These are phyloP conservation scores for Penicillium aurantiogriseum DNA, from an alignment of 2,329 filamentous ascomycete species.

Conservation along the genomic window DNA sequence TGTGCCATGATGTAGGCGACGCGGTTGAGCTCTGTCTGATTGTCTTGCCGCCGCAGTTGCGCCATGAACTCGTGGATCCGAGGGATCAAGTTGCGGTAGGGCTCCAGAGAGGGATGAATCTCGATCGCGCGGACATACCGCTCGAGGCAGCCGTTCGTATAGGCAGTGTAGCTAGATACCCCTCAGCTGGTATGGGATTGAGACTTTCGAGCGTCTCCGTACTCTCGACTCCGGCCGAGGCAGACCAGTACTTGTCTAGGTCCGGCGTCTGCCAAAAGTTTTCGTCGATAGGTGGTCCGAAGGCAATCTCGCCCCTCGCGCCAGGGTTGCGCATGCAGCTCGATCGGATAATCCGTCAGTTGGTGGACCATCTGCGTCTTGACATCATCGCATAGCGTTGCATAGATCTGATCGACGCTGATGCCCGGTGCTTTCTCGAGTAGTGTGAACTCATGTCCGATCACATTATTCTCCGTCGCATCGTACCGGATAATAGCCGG, in stretches of 20 bases:
- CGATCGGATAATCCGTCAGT: constrained; percentile 29
- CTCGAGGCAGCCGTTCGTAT: constrained; percentile 24
- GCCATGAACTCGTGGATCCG: constrained; percentile 28
- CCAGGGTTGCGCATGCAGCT: constrained; percentile 28
- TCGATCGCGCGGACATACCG: constrained; percentile 30
- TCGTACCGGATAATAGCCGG: too few relatives aligned
- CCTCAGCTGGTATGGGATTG: neutral
- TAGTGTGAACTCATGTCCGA: constrained; percentile 26
- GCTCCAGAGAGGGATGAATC: constrained; percentile 26
- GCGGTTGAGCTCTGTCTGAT: constrained; percentile 20
- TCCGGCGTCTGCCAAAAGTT: neutral
- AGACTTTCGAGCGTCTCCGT: neutral
- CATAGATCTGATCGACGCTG: constrained; percentile 32
- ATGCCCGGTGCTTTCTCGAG: constrained; percentile 29
- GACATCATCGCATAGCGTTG: constrained; percentile 15
- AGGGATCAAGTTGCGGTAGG: constrained; percentile 26
- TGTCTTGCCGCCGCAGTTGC: neutral
- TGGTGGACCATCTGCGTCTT: constrained; percentile 25
- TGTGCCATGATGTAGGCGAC: constrained; percentile 33
- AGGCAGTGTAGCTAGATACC: constrained; percentile 23
- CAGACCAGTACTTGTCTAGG: neutral
- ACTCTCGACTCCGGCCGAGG: neutral
- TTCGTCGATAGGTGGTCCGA: neutral
- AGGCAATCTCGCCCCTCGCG: constrained; percentile 14
- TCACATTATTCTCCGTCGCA: too few relatives aligned